A percentile compares a stretch with the other conserved stretches of the same genome.
phyloP scores from a whole-genome alignment of 306 rosid species.

The Prunus davidiana region DNA sequence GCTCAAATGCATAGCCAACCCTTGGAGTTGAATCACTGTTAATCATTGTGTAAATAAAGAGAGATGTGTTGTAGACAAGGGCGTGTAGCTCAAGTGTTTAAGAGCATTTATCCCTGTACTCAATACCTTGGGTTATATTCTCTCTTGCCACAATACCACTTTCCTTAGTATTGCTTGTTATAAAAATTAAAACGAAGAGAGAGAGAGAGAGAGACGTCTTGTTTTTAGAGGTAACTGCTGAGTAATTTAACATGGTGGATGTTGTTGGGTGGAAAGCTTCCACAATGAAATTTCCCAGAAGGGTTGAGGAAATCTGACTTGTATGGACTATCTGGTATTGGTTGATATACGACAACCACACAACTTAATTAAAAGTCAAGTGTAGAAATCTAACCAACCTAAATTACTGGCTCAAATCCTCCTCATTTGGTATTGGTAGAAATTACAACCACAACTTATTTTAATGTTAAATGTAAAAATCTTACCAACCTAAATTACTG shows the following conservation, averaged over 20 bases:
- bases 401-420: neutral
- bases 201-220: neutral
- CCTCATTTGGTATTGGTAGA: neutral
- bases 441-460: neutral
- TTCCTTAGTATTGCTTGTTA: too few relatives aligned
- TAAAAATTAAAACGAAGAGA: too few relatives aligned
- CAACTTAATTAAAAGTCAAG: too few relatives aligned
- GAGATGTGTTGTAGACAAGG: too few relatives aligned
- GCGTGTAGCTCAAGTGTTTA: too few relatives aligned
- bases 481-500: neutral
- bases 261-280: neutral
- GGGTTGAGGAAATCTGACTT: neutral
- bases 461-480: neutral
- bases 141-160: too few relatives aligned
- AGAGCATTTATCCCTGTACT: fast-evolving
- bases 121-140: too few relatives aligned
- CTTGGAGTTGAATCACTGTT: too few relatives aligned
- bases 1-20: too few relatives aligned
- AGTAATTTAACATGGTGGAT: neutral
- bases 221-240: neutral
- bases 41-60: too few relatives aligned
- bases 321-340: neutral
- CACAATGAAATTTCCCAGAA: neutral
- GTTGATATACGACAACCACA: neutral
- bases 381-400: neutral